Evolutionary conservation across 176 grass and related monocot species (phyloP), one percentile per base, ranked within the genome.

Genomic region (Metroxylon sagu): DNA sequence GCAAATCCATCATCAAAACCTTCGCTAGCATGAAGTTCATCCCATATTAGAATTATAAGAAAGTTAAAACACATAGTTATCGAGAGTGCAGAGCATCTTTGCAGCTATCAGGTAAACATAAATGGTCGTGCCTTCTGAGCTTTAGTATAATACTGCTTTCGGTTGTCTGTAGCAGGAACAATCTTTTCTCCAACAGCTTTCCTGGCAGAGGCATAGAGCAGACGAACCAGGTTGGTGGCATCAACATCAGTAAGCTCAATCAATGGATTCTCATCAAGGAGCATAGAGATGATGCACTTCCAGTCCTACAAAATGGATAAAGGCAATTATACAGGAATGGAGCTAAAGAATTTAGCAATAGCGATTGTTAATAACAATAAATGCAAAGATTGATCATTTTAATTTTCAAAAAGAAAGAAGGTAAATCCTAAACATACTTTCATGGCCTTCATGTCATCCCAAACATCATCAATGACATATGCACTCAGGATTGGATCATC

Each of bases 401-500:
- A 43, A 43, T 43, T 43, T 43, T 10, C 35, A 43, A 43, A 43
- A 77, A 18, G 54, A 48, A 77, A 52, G 5, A 62, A 77, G 35
- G 35, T 43, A 6, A 43, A 43, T 43, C 28, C 25, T 58, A 58
- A 70, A 48, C 53, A 70, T 84, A 96, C 93, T 74, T 83, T 91
- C 87, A 85, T 87, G 35, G 93, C 93, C 62, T 97, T 91, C 93
- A 97, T 97, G 74, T 97, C 84, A 50, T 91, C 93, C 93, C 93
- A 97, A 85, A 97, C 90, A 74, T 97, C 93, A 82, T 97, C 93
- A 77, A 97, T 97, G 26, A 97, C 87, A 12, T 97, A 97, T 25
- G 93, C 80, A 83, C 93, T 86, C 50, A 97, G 78, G 48, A 91
- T 77, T 61, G 87, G 84, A 65, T 97, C 93, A 52, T 97, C 84